These are phyloP conservation scores for Pseudocercospora fijiensis DNA, from an alignment of 2,329 filamentous ascomycete species.

Conservation along the genomic window DNA sequence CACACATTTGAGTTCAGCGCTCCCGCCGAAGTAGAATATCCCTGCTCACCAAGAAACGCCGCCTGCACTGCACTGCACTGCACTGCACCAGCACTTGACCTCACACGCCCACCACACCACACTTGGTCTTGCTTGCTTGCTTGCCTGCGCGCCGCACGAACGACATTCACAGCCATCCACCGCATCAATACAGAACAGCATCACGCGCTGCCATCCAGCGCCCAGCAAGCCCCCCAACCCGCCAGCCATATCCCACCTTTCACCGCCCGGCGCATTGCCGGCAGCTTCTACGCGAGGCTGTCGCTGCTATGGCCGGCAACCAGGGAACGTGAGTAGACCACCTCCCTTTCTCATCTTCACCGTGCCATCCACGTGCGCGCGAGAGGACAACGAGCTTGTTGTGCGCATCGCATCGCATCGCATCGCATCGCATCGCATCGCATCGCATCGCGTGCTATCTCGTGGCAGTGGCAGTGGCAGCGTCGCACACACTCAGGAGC, in stretches of 20 bases:
- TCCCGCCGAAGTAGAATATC: conserved; percentile 1
- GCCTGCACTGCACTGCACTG: not conserved
- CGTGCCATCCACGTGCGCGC: not conserved
- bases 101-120: conserved; percentile 5
- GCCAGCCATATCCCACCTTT: not conserved
- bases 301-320: conserved; percentile 20
- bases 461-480: not conserved
- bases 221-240: not conserved
- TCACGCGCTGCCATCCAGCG: not conserved
- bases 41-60: conserved; percentile 6
- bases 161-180: not conserved
- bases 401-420: not conserved
- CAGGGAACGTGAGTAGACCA: conserved; percentile 16
- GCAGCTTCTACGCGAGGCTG: conserved; percentile 11
- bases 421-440: too few relatives aligned
- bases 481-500: not conserved
- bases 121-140: not conserved
- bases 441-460: not conserved
- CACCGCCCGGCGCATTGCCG: conserved; percentile 14
- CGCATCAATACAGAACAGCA: conserved; percentile 1
- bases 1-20: conserved; percentile 1
- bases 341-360: not conserved
- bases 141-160: not conserved
- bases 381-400: not conserved
- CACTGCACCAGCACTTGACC: not conserved